These are phyloP conservation scores for Pseudocercospora fijiensis DNA, from an alignment of 2,329 filamentous ascomycete genomes.

Conservation along the genomic window DNA sequence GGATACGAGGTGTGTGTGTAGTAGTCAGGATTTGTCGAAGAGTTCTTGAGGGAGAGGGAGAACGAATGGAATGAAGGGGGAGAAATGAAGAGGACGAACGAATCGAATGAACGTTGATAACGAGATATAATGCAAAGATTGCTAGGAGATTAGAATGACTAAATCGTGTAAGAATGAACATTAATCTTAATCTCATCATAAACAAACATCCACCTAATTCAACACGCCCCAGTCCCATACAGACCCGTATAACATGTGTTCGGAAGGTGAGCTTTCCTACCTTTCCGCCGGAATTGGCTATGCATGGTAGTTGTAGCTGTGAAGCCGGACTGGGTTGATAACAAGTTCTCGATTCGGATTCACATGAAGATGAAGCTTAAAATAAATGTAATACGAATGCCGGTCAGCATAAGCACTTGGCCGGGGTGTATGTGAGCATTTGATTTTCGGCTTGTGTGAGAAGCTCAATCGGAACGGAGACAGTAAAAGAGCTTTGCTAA, in stretches of 20 bases:
- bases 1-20: not conserved
- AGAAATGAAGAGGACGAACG: no score
- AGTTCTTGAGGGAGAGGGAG: not conserved
- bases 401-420: not conserved
- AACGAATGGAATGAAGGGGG: no score
- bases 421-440: not conserved
- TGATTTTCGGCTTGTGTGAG: slow-evolving; percentile 35
- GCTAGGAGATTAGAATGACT: no score
- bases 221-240: slow-evolving; percentile 14
- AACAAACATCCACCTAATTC: not conserved
- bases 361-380: not conserved
- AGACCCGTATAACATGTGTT: slow-evolving; percentile 16
- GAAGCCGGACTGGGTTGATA: not conserved
- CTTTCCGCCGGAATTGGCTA: not conserved
- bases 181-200: no score
- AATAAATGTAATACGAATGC: not conserved
- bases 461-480: slow-evolving; percentile 59
- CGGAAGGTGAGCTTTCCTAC: not conserved
- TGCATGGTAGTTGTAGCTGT: not conserved
- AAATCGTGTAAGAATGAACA: no score
- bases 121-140: no score
- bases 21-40: not conserved
- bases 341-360: not conserved
- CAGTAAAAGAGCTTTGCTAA: slow-evolving; percentile 68
- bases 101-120: no score